Conservation (phyloP, 768 basidiomycete genomes). For the Pseudohyphozyma bogoriensis region DNA sequence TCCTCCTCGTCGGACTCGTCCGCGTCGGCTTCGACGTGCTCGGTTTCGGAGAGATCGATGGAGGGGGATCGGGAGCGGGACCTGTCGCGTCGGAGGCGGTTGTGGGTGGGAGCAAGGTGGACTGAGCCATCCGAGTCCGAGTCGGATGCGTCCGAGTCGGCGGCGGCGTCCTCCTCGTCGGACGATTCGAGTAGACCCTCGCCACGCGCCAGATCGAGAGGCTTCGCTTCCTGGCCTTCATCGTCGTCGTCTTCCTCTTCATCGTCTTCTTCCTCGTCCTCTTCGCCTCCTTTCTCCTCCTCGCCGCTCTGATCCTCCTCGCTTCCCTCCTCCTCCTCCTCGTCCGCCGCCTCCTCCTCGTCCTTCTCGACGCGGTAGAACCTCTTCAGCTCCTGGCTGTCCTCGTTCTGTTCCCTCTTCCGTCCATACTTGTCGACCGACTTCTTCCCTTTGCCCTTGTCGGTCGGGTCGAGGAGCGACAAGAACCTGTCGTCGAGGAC, state of each 20-base stretch:
- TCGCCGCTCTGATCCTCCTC: background rate
- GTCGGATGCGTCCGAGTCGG: constrained; percentile 46
- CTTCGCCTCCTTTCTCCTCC: constrained; percentile 1
- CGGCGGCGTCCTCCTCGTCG: constrained; percentile 39
- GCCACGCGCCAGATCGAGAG: constrained; percentile 81
- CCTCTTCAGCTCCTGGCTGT: constrained; percentile 40
- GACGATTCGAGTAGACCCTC: constrained; percentile 80
- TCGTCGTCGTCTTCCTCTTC: constrained; percentile 7
- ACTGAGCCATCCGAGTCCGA: constrained; percentile 26
- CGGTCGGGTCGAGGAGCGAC: constrained; percentile 48
- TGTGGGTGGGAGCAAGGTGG: constrained; percentile 8
- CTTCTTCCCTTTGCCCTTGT: constrained; percentile 6
- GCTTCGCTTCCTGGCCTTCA: constrained; percentile 7
- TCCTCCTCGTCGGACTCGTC: constrained; percentile 41
- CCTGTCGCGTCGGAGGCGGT: constrained; percentile 2
- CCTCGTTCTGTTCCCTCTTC: constrained; percentile 36
- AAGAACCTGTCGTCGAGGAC: constrained; percentile 88
- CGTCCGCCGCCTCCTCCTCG: constrained; percentile 28
- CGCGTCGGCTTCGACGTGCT: constrained; percentile 52
- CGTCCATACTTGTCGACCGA: constrained; percentile 43
- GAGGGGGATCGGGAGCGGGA: constrained; percentile 18
- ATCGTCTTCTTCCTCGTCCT: constrained; percentile 18
- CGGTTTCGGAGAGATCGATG: constrained; percentile 29
- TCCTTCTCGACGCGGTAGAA: constrained; percentile 40
- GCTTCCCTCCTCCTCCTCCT: background rate